phyloP scores from a whole-genome alignment of 768 basidiomycete genomes.

The Tephrocybe sp. region DNA sequence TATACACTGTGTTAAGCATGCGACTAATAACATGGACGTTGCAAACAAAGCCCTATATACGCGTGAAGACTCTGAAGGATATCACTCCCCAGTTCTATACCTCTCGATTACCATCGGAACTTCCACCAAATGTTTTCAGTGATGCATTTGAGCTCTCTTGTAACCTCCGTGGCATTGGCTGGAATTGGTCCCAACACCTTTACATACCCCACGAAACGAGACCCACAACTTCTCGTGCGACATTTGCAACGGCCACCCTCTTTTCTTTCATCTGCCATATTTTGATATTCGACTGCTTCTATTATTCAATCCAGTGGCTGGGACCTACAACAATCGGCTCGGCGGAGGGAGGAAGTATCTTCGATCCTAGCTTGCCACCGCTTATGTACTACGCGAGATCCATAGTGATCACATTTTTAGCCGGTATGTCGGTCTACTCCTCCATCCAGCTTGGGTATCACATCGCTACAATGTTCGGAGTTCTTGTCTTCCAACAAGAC shows the following conservation, averaged over 20 bases:
- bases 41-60: slow-evolving; percentile 29
- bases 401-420: slow-evolving; percentile 36
- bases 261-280: slow-evolving; percentile 30
- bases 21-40: slow-evolving; percentile 41
- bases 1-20: slow-evolving; percentile 31
- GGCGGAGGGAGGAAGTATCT: slow-evolving; percentile 38
- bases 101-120: slow-evolving; percentile 6
- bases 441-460: slow-evolving; percentile 43
- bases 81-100: slow-evolving; percentile 11
- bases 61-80: slow-evolving; percentile 17
- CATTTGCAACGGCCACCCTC: slow-evolving; percentile 35
- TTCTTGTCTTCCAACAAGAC: slow-evolving; percentile 44
- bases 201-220: slow-evolving; percentile 41
- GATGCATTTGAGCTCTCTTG: slow-evolving; percentile 49
- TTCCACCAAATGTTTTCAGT: slow-evolving; percentile 16
- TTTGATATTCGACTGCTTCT: slow-evolving; percentile 41
- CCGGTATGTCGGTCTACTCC: slow-evolving; percentile 43
- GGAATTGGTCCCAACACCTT: slow-evolving; percentile 53
- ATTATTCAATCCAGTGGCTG: slow-evolving; percentile 45
- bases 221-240: slow-evolving; percentile 28
- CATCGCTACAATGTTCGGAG: slow-evolving; percentile 37
- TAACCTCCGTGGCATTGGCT: slow-evolving; percentile 57
- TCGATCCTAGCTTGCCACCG: slow-evolving; percentile 33
- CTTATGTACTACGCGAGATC: slow-evolving; percentile 40
- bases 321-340: slow-evolving; percentile 39